These are phyloP conservation scores for Coemansia sp. DNA, from an alignment of 192 early-diverging fungal species.

Conservation along the genomic window DNA sequence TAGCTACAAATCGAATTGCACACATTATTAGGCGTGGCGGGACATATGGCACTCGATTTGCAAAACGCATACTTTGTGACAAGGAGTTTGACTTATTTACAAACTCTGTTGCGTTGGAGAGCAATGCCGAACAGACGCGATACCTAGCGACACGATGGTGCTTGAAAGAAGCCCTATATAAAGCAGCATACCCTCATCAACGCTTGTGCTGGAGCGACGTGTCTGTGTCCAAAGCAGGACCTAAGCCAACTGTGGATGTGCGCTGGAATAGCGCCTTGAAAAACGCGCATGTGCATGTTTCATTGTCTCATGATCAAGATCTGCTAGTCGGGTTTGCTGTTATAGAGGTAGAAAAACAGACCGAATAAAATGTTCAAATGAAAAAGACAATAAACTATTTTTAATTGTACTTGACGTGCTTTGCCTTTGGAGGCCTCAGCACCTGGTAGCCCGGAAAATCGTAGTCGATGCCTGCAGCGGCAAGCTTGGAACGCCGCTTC, in stretches of 20 bases:
- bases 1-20: conserved; percentile 65
- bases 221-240: conserved; percentile 9
- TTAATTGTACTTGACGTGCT: conserved; percentile 40
- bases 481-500: conserved; percentile 63
- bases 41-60: conserved; percentile 53
- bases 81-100: conserved; percentile 21
- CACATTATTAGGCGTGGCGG: conserved; percentile 55
- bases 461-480: conserved; percentile 80
- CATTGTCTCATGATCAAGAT: conserved; percentile 37
- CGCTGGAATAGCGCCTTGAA: conserved; percentile 13
- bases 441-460: conserved; percentile 76
- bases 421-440: conserved; percentile 36
- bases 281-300: conserved; percentile 14
- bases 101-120: background rate
- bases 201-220: conserved; percentile 41
- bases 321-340: conserved; percentile 33
- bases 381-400: conserved; percentile 5
- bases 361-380: background rate
- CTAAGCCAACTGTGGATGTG: conserved; percentile 22
- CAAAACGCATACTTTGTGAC: conserved; percentile 61
- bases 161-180: conserved; percentile 48
- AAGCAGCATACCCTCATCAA: conserved; percentile 44
- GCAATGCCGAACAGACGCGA: conserved; percentile 3
- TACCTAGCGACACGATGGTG: conserved; percentile 49
- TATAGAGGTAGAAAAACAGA: conserved; percentile 8